phyloP scores from a whole-genome alignment of 73 alveolate species.

The Paraurostyla sp. region DNA sequence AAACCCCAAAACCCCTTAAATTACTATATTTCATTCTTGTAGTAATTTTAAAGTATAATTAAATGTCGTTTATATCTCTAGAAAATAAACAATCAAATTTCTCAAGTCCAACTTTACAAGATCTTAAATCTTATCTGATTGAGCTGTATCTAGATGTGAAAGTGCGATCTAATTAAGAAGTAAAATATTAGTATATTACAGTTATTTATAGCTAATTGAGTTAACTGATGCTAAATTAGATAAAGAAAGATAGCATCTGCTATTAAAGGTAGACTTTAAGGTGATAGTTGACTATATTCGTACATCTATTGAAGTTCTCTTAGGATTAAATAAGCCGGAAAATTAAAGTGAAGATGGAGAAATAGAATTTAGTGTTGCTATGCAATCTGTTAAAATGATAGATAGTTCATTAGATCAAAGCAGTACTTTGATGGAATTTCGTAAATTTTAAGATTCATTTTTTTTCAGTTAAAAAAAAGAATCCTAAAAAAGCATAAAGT shows the following conservation, averaged over 20 bases:
- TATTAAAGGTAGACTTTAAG: not conserved
- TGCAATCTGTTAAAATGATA: no score
- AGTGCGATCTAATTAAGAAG: slow-evolving; percentile 30
- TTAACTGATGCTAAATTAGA: not conserved
- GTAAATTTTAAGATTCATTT: no score
- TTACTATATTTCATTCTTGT: no score
- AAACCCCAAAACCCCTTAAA: no score
- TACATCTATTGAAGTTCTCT: not conserved
- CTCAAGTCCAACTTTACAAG: no score
- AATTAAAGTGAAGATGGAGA: not conserved
- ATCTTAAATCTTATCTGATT: no score
- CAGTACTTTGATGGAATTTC: no score
- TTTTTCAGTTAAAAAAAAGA: no score
- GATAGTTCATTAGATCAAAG: no score
- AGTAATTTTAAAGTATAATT: no score
- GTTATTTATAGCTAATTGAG: not conserved
- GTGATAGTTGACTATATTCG: slow-evolving; percentile 15
- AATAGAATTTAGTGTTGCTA: no score
- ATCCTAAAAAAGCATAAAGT: no score
- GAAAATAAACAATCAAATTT: not conserved
- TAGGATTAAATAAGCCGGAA: not conserved
- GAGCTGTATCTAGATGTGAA: slow-evolving; percentile 25
- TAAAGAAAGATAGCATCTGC: not conserved
- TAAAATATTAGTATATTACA: not conserved
- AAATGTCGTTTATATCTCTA: slow-evolving; percentile 23